Conservation (phyloP, 306 rosid genomes). For the Fagus sylvatica region DNA sequence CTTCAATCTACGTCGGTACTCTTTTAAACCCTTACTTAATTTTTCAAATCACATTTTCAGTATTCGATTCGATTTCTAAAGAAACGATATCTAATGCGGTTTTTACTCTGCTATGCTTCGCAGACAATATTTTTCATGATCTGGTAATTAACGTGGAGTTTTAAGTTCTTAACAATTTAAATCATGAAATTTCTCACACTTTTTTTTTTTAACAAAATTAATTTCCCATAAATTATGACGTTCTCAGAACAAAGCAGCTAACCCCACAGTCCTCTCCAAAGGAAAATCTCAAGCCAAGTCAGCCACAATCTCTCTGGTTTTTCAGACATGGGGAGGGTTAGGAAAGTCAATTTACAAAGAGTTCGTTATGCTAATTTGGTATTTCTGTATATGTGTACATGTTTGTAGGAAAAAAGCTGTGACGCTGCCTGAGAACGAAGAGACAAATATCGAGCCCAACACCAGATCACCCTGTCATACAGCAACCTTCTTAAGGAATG, state of each 20-base stretch:
- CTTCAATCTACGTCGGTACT: constrained; percentile 34
- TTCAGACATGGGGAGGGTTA: too few species aligned
- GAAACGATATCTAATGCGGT: too few species aligned
- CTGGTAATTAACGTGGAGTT: constrained; percentile 44
- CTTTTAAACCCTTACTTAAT: background rate
- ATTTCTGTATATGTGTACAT: background rate
- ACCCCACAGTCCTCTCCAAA: too few species aligned
- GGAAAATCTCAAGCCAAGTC: too few species aligned
- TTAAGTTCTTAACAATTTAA: too few species aligned
- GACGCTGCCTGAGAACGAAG: constrained; percentile 56
- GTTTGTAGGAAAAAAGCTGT: constrained; percentile 61
- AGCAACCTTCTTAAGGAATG: too few species aligned
- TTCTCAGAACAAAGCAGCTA: background rate
- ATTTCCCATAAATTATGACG: background rate
- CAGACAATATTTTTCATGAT: constrained; percentile 80
- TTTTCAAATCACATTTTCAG: too few species aligned
- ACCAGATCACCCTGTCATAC: too few species aligned
- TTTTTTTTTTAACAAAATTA: background rate
- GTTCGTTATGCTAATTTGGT: constrained; percentile 9
- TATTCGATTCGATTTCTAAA: too few species aligned
- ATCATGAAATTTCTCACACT: background rate
- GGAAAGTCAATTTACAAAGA: too few species aligned
- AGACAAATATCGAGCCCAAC: constrained; percentile 40
- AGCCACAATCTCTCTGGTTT: too few species aligned
- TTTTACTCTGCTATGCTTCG: background rate